These are phyloP conservation scores for Diplotaxis tenuifolia DNA, from an alignment of 345 rosid species.

Conservation along the genomic window DNA sequence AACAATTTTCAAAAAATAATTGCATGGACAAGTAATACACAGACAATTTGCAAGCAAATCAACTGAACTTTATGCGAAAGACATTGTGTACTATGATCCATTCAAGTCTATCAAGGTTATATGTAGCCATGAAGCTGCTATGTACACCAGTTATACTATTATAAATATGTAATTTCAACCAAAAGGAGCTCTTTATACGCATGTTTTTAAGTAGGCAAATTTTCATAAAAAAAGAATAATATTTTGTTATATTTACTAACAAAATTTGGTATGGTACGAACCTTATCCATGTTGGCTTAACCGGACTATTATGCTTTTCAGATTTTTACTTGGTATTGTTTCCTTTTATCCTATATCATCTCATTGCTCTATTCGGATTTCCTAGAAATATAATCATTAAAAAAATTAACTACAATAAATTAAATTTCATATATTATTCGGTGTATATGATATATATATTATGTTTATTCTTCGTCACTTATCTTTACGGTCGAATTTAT, in stretches of 20 bases:
- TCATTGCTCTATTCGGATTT: neutral
- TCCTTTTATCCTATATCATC: neutral
- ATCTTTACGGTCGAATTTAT: neutral
- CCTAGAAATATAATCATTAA: neutral
- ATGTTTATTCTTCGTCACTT: neutral
- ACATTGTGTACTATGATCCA: too few relatives aligned
- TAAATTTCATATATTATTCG: neutral
- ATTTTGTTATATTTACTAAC: neutral
- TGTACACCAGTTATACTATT: neutral
- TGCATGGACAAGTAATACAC: too few relatives aligned
- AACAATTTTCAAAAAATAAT: too few relatives aligned
- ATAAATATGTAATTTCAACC: too few relatives aligned
- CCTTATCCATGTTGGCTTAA: neutral
- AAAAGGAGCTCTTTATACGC: neutral
- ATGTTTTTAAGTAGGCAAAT: neutral
- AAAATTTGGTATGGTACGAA: neutral
- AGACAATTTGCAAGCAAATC: too few relatives aligned
- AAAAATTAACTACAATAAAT: neutral
- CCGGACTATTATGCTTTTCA: neutral
- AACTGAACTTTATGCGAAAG: too few relatives aligned
- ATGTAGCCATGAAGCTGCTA: neutral
- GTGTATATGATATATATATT: too few relatives aligned
- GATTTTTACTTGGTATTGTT: neutral
- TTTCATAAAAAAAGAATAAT: neutral
- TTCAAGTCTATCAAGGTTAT: too few relatives aligned